Percentiles rank a stretch among this genome's conserved stretches.
These are phyloP conservation scores for Podospora tetraspora DNA, from an alignment of 495 filamentous ascomycete species.

Conservation along the genomic window DNA sequence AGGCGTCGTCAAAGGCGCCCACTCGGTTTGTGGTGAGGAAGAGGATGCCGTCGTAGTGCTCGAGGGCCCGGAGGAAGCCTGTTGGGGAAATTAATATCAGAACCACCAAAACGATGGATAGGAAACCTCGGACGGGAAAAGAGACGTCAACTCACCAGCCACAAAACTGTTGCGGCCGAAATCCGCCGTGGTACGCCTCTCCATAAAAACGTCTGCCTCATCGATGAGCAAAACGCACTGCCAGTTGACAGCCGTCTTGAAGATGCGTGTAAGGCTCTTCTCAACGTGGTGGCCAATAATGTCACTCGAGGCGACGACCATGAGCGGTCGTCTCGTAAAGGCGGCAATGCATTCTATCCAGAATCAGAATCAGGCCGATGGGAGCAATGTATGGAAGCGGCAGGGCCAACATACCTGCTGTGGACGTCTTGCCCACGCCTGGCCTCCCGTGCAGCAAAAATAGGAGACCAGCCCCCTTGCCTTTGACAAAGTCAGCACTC, in stretches of 20 bases:
- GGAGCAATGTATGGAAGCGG: neutral
- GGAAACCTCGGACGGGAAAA: neutral
- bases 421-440: neutral
- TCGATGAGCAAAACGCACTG: neutral
- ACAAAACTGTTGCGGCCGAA: neutral
- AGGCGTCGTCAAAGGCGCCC: slow-evolving; percentile 50
- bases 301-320: neutral
- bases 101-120: no score
- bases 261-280: neutral
- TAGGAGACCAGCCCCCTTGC: neutral
- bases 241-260: neutral
- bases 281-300: neutral
- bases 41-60: slow-evolving; percentile 55
- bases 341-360: neutral
- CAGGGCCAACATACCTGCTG: neutral
- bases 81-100: neutral
- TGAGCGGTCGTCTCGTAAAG: neutral
- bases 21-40: slow-evolving; percentile 56
- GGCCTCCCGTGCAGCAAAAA: slow-evolving; percentile 2
- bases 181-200: neutral
- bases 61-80: slow-evolving; percentile 49
- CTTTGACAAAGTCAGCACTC: neutral
- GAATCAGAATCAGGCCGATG: no score
- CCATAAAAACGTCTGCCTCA: slow-evolving; percentile 1
- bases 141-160: neutral